Evolutionary conservation across 495 filamentous ascomycete species (phyloP).

Genomic region (Aspergillus haitiensis): DNA sequence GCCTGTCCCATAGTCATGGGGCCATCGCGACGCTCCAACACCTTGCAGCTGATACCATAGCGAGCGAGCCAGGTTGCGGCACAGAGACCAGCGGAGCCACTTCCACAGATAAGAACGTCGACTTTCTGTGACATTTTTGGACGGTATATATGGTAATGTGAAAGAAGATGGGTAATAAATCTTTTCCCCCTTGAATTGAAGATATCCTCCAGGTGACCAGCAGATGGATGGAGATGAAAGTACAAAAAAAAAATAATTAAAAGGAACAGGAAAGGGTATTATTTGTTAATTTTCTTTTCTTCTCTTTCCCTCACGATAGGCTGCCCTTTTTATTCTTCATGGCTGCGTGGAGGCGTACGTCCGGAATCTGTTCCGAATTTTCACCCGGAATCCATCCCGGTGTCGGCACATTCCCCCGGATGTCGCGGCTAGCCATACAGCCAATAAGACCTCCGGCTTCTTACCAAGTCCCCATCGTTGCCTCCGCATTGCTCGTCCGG

Average conservation of each 20-base stretch:
- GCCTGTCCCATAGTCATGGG: constrained; percentile 71
- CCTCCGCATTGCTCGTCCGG: constrained; percentile 2
- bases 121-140: constrained; percentile 31
- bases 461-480: not conserved
- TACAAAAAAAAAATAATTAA: not conserved
- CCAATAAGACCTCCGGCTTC: not conserved
- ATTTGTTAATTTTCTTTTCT: not conserved
- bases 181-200: not conserved
- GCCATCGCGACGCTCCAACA: constrained; percentile 62
- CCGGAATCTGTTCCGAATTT: constrained; percentile 26
- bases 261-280: not conserved
- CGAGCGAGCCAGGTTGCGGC: constrained; percentile 67
- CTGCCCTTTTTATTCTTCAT: constrained; percentile 12
- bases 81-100: constrained; percentile 68
- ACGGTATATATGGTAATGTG: not conserved
- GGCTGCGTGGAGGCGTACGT: constrained; percentile 15
- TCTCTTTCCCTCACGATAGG: not conserved
- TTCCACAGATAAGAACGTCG: constrained; percentile 64
- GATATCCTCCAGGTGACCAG: not conserved
- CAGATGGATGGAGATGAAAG: not conserved
- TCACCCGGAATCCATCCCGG: constrained; percentile 28
- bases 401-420: constrained; percentile 7
- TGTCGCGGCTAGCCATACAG: not conserved
- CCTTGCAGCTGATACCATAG: constrained; percentile 58
- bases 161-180: constrained; percentile 1